These are phyloP conservation scores for Russula ochroleuca DNA, from an alignment of 768 basidiomycete species.

Conservation along the genomic window DNA sequence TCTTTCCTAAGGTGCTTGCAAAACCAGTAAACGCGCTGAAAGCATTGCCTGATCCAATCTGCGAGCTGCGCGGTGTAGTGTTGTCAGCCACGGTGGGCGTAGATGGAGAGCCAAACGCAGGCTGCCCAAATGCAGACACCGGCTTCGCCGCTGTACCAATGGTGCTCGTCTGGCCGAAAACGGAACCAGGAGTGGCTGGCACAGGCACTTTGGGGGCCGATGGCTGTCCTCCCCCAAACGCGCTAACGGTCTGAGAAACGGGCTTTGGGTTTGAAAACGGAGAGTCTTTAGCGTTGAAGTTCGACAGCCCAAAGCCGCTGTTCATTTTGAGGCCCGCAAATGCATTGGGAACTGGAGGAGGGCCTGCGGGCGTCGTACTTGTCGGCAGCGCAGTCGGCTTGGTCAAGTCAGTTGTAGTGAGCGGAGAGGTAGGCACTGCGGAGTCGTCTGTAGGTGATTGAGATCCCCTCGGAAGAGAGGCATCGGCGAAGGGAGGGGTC, in stretches of 20 bases:
- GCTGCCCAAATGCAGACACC: slow-evolving; percentile 36
- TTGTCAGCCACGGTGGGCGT: slow-evolving; percentile 7
- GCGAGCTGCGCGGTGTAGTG: slow-evolving; percentile 28
- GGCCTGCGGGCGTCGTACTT: slow-evolving; percentile 31
- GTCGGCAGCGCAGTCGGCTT: not conserved
- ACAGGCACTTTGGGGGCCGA: slow-evolving; percentile 29
- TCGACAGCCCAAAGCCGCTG: slow-evolving; percentile 22
- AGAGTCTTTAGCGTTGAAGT: slow-evolving; percentile 27
- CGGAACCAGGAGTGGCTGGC: slow-evolving; percentile 33
- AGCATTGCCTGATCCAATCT: slow-evolving; percentile 35
- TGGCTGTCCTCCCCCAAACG: slow-evolving; percentile 12
- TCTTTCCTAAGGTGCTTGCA: slow-evolving; percentile 41
- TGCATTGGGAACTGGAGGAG: slow-evolving; percentile 23
- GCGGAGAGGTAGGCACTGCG: slow-evolving; percentile 6
- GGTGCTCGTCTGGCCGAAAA: slow-evolving; percentile 36
- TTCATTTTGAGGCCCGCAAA: slow-evolving; percentile 25
- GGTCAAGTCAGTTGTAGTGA: not conserved
- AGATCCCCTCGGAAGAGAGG: not conserved
- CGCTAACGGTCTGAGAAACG: slow-evolving; percentile 22
- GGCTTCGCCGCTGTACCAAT: slow-evolving; percentile 6
- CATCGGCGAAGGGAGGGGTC: not conserved
- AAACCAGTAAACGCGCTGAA: slow-evolving; percentile 39
- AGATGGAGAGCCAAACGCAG: slow-evolving; percentile 37
- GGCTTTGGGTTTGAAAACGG: slow-evolving; percentile 30
- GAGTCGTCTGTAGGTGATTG: not conserved